Evolutionary conservation across 2,329 filamentous ascomycete species (phyloP).

Genomic region (Pseudovirgaria hyperparasitica): DNA sequence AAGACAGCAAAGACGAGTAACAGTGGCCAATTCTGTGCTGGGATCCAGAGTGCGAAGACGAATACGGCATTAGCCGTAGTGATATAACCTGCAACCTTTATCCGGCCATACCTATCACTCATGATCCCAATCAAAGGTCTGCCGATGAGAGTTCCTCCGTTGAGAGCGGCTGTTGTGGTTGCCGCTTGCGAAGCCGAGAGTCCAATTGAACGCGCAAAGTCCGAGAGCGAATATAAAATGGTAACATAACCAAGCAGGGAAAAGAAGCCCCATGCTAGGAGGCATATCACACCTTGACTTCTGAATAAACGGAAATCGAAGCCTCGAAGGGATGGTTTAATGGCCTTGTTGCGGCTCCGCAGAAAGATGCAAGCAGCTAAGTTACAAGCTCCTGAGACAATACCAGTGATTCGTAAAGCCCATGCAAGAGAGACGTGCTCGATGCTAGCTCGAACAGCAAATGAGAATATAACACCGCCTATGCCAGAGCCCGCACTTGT

Average conservation of each 20-base stretch:
- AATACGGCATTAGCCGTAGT: constrained; percentile 27
- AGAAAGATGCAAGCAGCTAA: constrained; percentile 16
- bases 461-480: constrained; percentile 22
- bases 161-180: constrained; percentile 30
- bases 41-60: constrained; percentile 35
- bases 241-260: constrained; percentile 36
- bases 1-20: constrained; percentile 31
- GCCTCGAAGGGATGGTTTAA: constrained; percentile 19
- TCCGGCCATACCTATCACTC: constrained; percentile 32
- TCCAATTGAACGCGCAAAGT: constrained; percentile 33
- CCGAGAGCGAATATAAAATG: constrained; percentile 34
- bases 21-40: constrained; percentile 28
- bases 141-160: constrained; percentile 35
- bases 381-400: constrained; percentile 16
- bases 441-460: constrained; percentile 26
- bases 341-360: constrained; percentile 19
- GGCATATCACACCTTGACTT: constrained; percentile 22
- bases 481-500: constrained; percentile 26
- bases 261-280: constrained; percentile 31
- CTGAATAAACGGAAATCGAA: constrained; percentile 24
- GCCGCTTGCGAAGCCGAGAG: constrained; percentile 27
- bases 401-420: constrained; percentile 27
- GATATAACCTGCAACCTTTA: constrained; percentile 27
- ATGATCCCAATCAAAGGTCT: constrained; percentile 33
- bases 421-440: constrained; percentile 23